These are phyloP conservation scores for Scleromitrula shiraiana DNA, from an alignment of 2,329 filamentous ascomycete genomes.

Conservation along the genomic window DNA sequence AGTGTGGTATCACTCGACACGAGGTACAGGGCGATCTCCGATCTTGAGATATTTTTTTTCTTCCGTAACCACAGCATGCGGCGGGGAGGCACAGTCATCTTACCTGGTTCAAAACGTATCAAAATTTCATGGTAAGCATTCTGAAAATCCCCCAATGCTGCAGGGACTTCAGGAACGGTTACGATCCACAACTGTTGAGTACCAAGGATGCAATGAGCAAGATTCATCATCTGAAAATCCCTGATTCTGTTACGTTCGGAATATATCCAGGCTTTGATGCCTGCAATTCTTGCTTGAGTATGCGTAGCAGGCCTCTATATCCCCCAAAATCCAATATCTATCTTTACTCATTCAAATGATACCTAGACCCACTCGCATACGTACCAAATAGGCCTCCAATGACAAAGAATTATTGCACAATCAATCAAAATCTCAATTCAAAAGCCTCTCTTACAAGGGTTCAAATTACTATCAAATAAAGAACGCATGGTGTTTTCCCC, in stretches of 20 bases:
- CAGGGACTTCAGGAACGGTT: slow-evolving; percentile 9
- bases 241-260: background rate
- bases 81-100: background rate
- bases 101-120: background rate
- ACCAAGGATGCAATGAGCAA: background rate
- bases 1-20: background rate
- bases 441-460: background rate
- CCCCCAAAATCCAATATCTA: no score
- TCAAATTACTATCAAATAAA: background rate
- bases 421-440: background rate
- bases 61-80: background rate
- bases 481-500: background rate
- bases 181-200: background rate
- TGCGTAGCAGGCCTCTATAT: no score
- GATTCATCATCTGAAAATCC: slow-evolving; percentile 4
- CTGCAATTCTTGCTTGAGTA: background rate
- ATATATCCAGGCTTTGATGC: background rate
- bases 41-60: no score
- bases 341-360: background rate
- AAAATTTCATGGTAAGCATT: background rate
- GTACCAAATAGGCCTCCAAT: background rate
- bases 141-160: background rate
- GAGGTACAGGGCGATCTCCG: slow-evolving; percentile 1
- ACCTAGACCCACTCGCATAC: background rate
- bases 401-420: no score